A percentile compares a stretch with the other conserved stretches of the same genome.
These are phyloP conservation scores for Plasmodium cynomolgi DNA, from an alignment of 169 alveolate genomes.

Conservation along the genomic window DNA sequence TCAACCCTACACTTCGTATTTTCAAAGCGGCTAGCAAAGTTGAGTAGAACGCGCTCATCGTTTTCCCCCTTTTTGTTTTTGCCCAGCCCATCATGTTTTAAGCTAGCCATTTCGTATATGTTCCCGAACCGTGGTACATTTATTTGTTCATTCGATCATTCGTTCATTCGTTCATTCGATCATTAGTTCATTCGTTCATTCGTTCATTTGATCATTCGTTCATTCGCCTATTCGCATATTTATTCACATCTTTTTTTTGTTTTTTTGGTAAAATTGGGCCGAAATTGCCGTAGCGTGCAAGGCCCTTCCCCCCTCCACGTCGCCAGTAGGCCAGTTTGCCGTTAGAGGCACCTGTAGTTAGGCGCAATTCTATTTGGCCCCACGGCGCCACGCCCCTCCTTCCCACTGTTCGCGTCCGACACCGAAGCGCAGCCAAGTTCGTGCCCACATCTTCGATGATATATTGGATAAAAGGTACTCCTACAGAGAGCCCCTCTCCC, in stretches of 20 bases:
- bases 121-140: not conserved
- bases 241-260: not conserved
- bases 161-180: not conserved
- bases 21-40: not conserved
- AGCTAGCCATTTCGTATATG: not conserved
- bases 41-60: not conserved
- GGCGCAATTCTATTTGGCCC: not conserved
- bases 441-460: not conserved
- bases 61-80: not conserved
- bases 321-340: not conserved
- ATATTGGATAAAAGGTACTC: not conserved
- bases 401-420: not conserved
- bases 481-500: not conserved
- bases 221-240: not conserved
- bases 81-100: not conserved
- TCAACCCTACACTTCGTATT: not conserved
- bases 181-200: not conserved
- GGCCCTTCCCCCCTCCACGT: not conserved
- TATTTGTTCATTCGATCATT: not conserved
- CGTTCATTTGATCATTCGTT: not conserved
- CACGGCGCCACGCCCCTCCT: not conserved
- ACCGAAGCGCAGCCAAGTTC: not conserved
- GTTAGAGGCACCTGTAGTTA: not conserved
- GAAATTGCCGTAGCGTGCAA: not conserved
- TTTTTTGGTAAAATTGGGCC: not conserved